Evolutionary conservation across 73 alveolate genomes (phyloP), one percentile per base, ranked within the genome.

Genomic region (Tetrahymena borealis): DNA sequence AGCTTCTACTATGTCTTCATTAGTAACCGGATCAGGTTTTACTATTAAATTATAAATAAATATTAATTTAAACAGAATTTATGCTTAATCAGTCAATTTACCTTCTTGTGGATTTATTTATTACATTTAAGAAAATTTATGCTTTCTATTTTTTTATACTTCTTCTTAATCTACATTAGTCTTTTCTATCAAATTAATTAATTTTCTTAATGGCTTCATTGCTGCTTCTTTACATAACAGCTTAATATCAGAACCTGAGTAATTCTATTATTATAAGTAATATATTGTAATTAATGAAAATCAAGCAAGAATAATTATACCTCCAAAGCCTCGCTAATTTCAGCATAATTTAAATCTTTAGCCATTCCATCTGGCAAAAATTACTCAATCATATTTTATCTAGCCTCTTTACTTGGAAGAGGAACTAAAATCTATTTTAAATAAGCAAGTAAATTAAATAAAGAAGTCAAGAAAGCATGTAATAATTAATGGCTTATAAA

Each of bases 211-310:
- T 4, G 99, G 99, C 90, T 96, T 98, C 99, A 99, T 99, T 10
- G 99, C 98, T 38, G 99, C 99, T 94, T 99, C 99, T 95, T 99
- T 99, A 92, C 99, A 99, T 38, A 99, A 97, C 90, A 99, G 95
- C 90, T 97, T 96, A 11, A 99, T 98, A 95, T 99, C 99, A 43
- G 99, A 95, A 10, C 99, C 99, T 39, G 99, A 96, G 91, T 98
- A 99, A 20, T 98, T 98, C 91, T 99, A 99, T 38, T 97, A 95
- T 39, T 41, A 78, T n/a, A 40, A 94, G 96, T 0, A 99, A 98
- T 78, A 96, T 91, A 92, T 94, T 4, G 10, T 7, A 24, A 15
- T 60, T 1, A 6, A 11, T 13, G 28, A 7, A n/a, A 18, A 43
- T 11, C 7, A 0, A 43, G 28, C 7, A 43, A 39, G 7, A 9